Base-by-base conservation (phyloP, 306 rosid species). In the Amphicarpaea edgeworthii region DNA sequence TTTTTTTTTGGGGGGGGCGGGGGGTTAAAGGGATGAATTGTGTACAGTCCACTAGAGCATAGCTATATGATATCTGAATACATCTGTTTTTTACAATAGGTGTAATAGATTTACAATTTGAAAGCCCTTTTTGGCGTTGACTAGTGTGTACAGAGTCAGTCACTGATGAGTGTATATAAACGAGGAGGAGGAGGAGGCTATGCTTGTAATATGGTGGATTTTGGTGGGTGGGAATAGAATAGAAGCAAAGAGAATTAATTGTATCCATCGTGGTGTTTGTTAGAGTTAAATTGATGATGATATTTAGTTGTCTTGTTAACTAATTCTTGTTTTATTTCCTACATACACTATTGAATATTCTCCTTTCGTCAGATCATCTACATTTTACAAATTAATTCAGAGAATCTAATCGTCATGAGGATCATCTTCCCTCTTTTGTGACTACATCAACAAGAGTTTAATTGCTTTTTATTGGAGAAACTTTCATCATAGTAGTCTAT, bases 141-240 rank as follows among this genome's bases (percentile, higher is more conserved):
- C 12, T 19, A 59, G 85, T 73, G 68, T 68, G 79, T 82, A 79
- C 53, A 82, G 42, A 17, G 24, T 49, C 11, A 12, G 84, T 78
- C 81, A 54, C 60, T 53, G 79, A 49, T 74, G 85, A 85, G 85
- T 81, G 88, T 84, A 84, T 81, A 84, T 81, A 84, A 80, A 67
- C 61, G 68, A 65, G 78, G 87, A 54, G 68, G n/a, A n/a, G n/a
- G n/a, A n/a, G n/a, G n/a, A 28, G 1, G 83, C 81, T 34, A 37
- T 68, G 80, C 81, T 16, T 45, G 51, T 28, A 14, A 40, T 46
- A 23, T 76, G 42, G 41, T 59, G 66, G 66, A n/a, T 72, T 81
- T 84, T 81, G 55, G 16, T 60, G 65, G 66, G 64, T 3, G 4
- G 32, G 4, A 28, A 60, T 21, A 15, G 28, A 46, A 40, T 79